Evolutionary conservation across 148 eudicot species (phyloP), one percentile per base, ranked within the genome.

Genomic region (Chenopodium quinoa): DNA sequence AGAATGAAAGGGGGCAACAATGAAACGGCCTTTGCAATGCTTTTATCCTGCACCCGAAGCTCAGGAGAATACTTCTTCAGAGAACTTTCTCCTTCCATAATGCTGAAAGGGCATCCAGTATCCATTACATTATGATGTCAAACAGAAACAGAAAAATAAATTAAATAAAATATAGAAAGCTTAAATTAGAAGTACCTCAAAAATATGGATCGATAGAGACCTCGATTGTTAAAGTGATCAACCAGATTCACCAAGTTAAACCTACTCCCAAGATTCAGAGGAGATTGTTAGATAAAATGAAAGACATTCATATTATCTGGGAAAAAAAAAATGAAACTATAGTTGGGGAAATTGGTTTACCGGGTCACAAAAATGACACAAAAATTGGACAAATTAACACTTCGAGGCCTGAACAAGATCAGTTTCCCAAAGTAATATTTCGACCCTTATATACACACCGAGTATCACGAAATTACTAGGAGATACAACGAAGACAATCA

Each of bases 21-120:
- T 31, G 89, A 81, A 74, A 86, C 85, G 75, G 95, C 95, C 79
- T 83, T 76, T 63, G 67, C 77, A n/a, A 86, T 78, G 84, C 86
- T 90, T 82, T 85, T 84, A 46, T 89, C 90, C 84, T 88, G 92
- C 71, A 93, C 64, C 73, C 91, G 74, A 83, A 90, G 83, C 85
- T 94, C 97, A 47, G 99, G 98, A 66, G 99, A 97, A 86, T 83
- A 91, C 81, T 84, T 86, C 69, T 62, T 78, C 85, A 97, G 80
- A 48, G 91, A 90, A 78, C 92, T 73, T 80, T 94, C 95, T 79
- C 99, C 98, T 88, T 97, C 99, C 98, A 97, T 97, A 78, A 97
- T 87, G 87, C 99, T 97, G 89, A 67, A 86, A 88, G 69, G 62
- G 67, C 46, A 87, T 32, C 76, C 19, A 63, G 48, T 70, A 34